These are phyloP conservation scores for Calocybe indica DNA, from an alignment of 768 basidiomycete species.

Conservation along the genomic window DNA sequence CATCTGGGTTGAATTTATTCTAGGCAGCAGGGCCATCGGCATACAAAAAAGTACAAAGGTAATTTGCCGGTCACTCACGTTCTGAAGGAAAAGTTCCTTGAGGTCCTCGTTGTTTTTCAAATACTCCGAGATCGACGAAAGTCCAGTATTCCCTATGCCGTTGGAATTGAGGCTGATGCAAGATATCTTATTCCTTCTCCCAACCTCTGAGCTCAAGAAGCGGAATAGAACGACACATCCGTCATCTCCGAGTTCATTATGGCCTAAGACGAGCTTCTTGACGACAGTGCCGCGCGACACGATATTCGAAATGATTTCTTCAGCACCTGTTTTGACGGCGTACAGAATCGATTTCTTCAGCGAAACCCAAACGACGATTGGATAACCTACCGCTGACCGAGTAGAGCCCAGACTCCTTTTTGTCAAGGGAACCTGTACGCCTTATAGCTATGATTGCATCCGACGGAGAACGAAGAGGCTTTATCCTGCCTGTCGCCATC, in stretches of 20 bases:
- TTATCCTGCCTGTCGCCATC: too few species aligned
- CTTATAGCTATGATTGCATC: too few species aligned
- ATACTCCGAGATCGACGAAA: constrained; percentile 48
- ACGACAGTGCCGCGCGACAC: constrained; percentile 39
- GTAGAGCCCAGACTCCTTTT: too few species aligned
- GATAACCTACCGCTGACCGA: too few species aligned
- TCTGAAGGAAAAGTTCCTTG: constrained; percentile 48
- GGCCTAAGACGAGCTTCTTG: constrained; percentile 42
- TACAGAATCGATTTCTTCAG: neutral
- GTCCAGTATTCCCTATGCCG: constrained; percentile 46
- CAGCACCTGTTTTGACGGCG: constrained; percentile 35
- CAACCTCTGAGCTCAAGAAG: constrained; percentile 45
- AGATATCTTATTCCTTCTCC: constrained; percentile 37
- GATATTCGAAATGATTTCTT: constrained; percentile 41
- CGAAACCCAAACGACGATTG: too few species aligned
- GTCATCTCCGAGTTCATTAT: constrained; percentile 52
- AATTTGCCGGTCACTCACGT: constrained; percentile 32
- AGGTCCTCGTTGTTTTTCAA: constrained; percentile 39
- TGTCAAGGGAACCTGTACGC: too few species aligned
- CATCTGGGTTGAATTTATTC: constrained; percentile 25
- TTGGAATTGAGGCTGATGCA: constrained; percentile 58
- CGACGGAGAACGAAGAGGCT: too few species aligned
- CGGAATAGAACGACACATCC: constrained; percentile 50
- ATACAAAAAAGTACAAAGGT: neutral
- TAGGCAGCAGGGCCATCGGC: constrained; percentile 4